phyloP scores from a whole-genome alignment of 2,329 filamentous ascomycete species.

The Diaporthe capsici region DNA sequence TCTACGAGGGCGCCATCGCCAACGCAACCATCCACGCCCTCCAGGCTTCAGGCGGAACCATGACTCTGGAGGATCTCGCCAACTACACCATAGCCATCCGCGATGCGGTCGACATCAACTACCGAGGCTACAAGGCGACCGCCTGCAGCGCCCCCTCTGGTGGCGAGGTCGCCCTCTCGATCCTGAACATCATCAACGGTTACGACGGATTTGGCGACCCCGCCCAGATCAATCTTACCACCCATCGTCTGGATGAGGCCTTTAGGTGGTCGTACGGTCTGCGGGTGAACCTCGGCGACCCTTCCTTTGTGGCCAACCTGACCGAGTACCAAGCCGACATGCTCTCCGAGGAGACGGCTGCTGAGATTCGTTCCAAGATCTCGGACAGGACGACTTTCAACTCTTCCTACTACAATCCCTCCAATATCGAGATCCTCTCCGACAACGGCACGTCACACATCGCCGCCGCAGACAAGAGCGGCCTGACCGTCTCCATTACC shows the following conservation, averaged over 20 bases:
- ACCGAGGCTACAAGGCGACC: slow-evolving; percentile 79
- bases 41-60: slow-evolving; percentile 76
- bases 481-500: slow-evolving; percentile 82
- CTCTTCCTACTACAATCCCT: slow-evolving; percentile 60
- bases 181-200: slow-evolving; percentile 81
- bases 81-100: slow-evolving; percentile 80
- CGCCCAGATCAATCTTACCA: slow-evolving; percentile 70
- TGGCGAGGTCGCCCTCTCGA: slow-evolving; percentile 79
- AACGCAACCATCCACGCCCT: slow-evolving; percentile 78
- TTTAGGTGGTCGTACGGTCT: slow-evolving; percentile 86
- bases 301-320: slow-evolving; percentile 74
- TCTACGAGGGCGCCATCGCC: slow-evolving; percentile 79
- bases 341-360: slow-evolving; percentile 74
- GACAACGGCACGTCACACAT: slow-evolving; percentile 80
- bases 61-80: slow-evolving; percentile 79
- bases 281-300: slow-evolving; percentile 82
- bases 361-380: slow-evolving; percentile 64
- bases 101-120: slow-evolving; percentile 71
- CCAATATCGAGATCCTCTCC: slow-evolving; percentile 61
- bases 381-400: slow-evolving; percentile 56
- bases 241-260: slow-evolving; percentile 86
- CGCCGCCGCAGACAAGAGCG: slow-evolving; percentile 76
- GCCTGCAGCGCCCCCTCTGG: slow-evolving; percentile 79
- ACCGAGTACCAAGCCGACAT: slow-evolving; percentile 73
- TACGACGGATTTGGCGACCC: slow-evolving; percentile 75